Conservation (phyloP, 2,329 filamentous ascomycete genomes). For the Arachnomyces sp. region DNA sequence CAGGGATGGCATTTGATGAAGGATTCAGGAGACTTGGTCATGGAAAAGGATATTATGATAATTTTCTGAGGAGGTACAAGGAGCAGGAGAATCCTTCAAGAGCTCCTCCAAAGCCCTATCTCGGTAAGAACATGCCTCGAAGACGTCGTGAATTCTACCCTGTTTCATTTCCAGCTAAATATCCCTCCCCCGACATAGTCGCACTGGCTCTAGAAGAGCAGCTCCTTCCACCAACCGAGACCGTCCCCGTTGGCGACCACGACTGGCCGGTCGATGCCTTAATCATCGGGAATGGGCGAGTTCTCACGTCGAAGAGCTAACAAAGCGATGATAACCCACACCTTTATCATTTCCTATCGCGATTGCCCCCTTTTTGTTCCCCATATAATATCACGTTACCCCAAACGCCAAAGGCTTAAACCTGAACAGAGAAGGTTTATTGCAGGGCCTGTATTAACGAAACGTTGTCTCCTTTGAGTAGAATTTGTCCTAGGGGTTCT, state of each 20-base stretch:
- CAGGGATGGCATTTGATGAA: slow-evolving; percentile 84
- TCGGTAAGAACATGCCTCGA: slow-evolving; percentile 42
- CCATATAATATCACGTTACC: slow-evolving; percentile 2
- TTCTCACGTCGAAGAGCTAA: slow-evolving; percentile 27
- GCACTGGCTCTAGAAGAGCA: slow-evolving; percentile 84
- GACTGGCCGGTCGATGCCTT: slow-evolving; percentile 77
- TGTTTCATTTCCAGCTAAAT: slow-evolving; percentile 17
- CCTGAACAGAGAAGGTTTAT: slow-evolving; percentile 15
- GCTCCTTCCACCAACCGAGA: slow-evolving; percentile 57
- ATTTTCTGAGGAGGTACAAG: slow-evolving; percentile 71
- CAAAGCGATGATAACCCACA: slow-evolving; percentile 13
- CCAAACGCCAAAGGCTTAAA: slow-evolving; percentile 3
- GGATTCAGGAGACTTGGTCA: slow-evolving; percentile 74
- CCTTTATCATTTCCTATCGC: slow-evolving; percentile 10
- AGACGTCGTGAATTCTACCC: slow-evolving; percentile 11
- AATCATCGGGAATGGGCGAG: slow-evolving; percentile 61
- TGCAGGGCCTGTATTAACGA: slow-evolving; percentile 62
- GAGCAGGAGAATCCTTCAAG: slow-evolving; percentile 19
- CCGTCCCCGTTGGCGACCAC: slow-evolving; percentile 65
- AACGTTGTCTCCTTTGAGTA: slow-evolving; percentile 84
- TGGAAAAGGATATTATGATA: slow-evolving; percentile 95
- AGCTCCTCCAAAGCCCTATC: slow-evolving; percentile 46
- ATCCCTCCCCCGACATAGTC: slow-evolving; percentile 42
- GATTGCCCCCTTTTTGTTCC: not conserved
- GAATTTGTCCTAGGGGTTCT: slow-evolving; percentile 60